Evolutionary conservation across 2,329 filamentous ascomycete species (phyloP).

Genomic region (Fusarium luffae): DNA sequence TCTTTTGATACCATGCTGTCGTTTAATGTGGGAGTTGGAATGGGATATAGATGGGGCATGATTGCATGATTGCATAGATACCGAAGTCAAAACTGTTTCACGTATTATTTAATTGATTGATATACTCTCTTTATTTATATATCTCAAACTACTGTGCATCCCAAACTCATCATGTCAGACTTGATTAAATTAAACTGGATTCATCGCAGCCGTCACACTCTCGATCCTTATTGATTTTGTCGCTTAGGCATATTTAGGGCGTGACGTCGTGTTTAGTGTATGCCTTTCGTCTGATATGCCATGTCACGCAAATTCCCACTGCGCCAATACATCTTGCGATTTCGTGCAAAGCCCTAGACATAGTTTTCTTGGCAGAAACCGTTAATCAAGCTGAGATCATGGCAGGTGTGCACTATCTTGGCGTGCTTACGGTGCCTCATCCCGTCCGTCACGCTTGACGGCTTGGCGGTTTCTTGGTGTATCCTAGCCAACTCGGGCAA

Average conservation of each 20-base stretch:
- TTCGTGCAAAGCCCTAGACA: neutral
- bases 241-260: too few species aligned
- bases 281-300: neutral
- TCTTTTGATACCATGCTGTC: conserved; percentile 19
- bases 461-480: conserved; percentile 7
- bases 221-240: too few species aligned
- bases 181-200: too few species aligned
- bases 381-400: neutral
- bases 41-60: conserved; percentile 22
- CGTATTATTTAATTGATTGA: conserved; percentile 34
- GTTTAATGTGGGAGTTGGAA: conserved; percentile 1
- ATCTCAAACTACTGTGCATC: too few species aligned
- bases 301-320: accelerated
- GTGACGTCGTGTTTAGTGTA: too few species aligned
- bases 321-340: accelerated
- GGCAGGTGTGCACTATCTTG: neutral
- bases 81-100: conserved; percentile 3
- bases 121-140: conserved; percentile 1
- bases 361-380: conserved; percentile 1
- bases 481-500: neutral
- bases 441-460: neutral
- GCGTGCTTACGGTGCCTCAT: neutral
- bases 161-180: too few species aligned
- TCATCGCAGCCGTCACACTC: too few species aligned
- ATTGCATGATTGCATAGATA: conserved; percentile 25